A percentile compares a stretch with the other conserved stretches of the same genome.
Evolutionary conservation across 306 rosid species (phyloP).

Genomic region (Cicer cuneatum): DNA sequence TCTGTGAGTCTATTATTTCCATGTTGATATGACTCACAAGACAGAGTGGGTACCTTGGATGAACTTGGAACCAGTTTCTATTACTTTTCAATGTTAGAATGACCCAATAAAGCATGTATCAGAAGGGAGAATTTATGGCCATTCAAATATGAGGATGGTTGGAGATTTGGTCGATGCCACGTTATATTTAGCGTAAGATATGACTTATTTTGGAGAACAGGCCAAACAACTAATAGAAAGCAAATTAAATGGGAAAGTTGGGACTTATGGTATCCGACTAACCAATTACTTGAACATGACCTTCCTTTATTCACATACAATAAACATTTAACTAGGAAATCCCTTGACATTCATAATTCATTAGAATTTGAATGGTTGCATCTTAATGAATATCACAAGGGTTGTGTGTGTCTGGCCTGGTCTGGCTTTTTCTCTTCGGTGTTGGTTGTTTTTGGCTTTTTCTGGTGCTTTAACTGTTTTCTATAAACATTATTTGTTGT

Average conservation of each 20-base stretch:
- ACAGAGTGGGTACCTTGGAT: not conserved
- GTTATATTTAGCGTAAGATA: not conserved
- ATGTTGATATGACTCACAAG: not conserved
- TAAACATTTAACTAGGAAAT: not conserved
- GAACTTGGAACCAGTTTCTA: not conserved
- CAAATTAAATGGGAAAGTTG: slow-evolving; percentile 1
- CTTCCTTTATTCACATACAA: not conserved
- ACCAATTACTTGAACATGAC: not conserved
- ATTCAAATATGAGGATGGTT: not conserved
- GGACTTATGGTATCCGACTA: not conserved
- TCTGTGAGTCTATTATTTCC: not conserved
- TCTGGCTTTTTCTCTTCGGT: slow-evolving; percentile 13
- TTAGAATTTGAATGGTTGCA: not conserved
- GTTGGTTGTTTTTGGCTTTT: slow-evolving; percentile 5
- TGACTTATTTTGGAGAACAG: not conserved
- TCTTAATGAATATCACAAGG: not conserved
- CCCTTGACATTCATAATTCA: not conserved
- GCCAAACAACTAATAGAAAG: not conserved
- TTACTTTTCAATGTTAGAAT: too few species aligned
- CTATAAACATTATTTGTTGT: slow-evolving; percentile 1
- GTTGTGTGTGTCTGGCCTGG: not conserved
- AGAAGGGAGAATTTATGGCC: not conserved
- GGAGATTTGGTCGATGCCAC: not conserved
- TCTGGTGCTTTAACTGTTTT: slow-evolving; percentile 31
- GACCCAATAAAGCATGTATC: not conserved